Evolutionary conservation across 768 basidiomycete genomes (phyloP), one percentile per base, ranked within the genome.

Genomic region (Amanita muscaria): DNA sequence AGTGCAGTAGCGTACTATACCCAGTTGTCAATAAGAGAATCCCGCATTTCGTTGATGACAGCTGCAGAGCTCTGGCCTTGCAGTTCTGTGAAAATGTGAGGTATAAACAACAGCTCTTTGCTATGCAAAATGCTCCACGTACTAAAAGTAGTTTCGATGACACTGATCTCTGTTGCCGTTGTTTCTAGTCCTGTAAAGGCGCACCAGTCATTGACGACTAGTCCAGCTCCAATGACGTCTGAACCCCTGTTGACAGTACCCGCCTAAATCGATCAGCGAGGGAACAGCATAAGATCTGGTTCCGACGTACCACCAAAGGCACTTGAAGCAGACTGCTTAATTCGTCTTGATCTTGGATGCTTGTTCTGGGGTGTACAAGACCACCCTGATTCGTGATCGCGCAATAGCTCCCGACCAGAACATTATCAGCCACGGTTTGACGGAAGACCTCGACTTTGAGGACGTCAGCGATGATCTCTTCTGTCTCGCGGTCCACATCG

Each of bases 131-230:
- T n/a, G 12, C 3, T 48, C 35, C 18, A 79, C 91, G 56, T 57
- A 94, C 92, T 92, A 73, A 99, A 99, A 40, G 91, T 75, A 21
- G 93, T 92, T 62, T 99, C 96, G 55, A 98, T 96, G 30, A 99
- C 94, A 56, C 85, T 88, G 62, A 98, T 90, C 64, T 99, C 96
- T 42, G 94, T 98, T 31, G 96, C 96, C n/a, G 96, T 99, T 49
- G 96, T 98, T 59, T 99, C 96, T 22, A 96, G 73, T 27, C 96
- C 96, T n/a, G 92, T 91, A 66, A 98, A 98, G 8, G 96, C 96
- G 67, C 88, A 90, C 96, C 96, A 98, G 62, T 98, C 96, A 57
- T 99, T 99, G 46, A 98, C 96, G 45, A 99, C 91, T 25, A 98
- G 73, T 23, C 96, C 96, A 7, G 94, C 96, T 23, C 96, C 96